Conservation (phyloP, 305 asterid genomes). For the Solanum chacoense region DNA sequence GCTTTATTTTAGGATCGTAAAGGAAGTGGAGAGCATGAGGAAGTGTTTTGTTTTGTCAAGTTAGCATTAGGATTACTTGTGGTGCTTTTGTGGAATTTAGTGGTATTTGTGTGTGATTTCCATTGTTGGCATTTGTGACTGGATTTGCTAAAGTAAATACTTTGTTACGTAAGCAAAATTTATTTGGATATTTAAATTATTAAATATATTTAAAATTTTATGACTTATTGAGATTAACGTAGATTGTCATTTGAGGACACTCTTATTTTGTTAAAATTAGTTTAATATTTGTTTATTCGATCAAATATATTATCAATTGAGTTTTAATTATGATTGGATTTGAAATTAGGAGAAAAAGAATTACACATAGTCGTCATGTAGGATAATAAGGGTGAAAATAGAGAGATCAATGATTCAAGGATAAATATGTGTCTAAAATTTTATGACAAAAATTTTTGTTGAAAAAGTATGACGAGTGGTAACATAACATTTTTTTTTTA, state of each 20-base stretch:
- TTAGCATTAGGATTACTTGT: neutral
- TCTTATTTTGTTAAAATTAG: neutral
- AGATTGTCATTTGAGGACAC: neutral
- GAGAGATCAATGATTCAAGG: neutral
- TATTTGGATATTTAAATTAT: neutral
- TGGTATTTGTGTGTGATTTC: neutral
- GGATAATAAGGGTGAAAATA: neutral
- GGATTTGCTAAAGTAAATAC: neutral
- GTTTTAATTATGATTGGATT: neutral
- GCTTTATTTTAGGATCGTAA: neutral
- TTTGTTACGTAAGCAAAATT: neutral
- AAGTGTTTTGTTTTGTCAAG: neutral
- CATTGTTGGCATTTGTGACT: neutral
- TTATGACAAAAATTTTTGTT: neutral
- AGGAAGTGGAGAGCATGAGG: neutral
- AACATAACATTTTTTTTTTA: neutral
- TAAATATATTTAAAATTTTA: neutral
- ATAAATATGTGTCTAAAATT: neutral
- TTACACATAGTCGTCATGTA: neutral
- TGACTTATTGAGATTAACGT: accelerated
- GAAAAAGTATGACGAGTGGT: neutral
- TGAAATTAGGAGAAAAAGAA: neutral
- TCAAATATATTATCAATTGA: neutral
- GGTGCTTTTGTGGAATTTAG: neutral
- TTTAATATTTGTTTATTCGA: neutral